Percentiles rank a stretch among this genome's conserved stretches.
These are phyloP conservation scores for Eucalyptus guilfoylei DNA, from an alignment of 345 rosid genomes.

Conservation along the genomic window DNA sequence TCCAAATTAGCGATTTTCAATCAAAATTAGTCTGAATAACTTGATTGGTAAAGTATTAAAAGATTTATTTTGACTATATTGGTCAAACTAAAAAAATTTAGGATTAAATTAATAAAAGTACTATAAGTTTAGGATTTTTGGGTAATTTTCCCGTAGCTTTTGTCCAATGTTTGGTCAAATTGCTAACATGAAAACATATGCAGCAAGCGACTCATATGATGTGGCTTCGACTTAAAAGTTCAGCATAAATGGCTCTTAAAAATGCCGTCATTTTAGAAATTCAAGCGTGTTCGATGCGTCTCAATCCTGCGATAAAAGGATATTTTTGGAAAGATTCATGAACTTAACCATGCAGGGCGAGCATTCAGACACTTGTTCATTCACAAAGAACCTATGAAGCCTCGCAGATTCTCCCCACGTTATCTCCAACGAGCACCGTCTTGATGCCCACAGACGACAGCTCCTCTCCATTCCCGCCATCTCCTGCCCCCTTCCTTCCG, in stretches of 20 bases:
- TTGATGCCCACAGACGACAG: neutral
- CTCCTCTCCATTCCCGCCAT: neutral
- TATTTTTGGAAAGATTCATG: neutral
- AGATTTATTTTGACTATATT: too few relatives aligned
- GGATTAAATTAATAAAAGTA: too few relatives aligned
- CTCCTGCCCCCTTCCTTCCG: neutral
- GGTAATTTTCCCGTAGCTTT: neutral
- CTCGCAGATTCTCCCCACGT: too few relatives aligned
- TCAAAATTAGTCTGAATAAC: too few relatives aligned
- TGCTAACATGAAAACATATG: neutral
- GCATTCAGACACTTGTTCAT: neutral
- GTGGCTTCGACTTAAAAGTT: neutral
- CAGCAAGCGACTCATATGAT: accelerated
- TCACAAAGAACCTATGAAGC: too few relatives aligned
- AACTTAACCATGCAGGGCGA: neutral
- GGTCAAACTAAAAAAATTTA: too few relatives aligned
- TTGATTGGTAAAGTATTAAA: accelerated
- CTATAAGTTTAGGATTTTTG: neutral
- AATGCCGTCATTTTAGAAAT: neutral
- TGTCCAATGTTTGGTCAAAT: neutral
- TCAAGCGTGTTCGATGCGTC: neutral
- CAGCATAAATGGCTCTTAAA: neutral
- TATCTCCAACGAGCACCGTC: too few relatives aligned
- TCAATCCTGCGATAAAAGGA: neutral
- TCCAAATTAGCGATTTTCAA: too few relatives aligned